Evolutionary conservation across 768 basidiomycete genomes (phyloP).

Genomic region (Pleurotus pulmonarius): DNA sequence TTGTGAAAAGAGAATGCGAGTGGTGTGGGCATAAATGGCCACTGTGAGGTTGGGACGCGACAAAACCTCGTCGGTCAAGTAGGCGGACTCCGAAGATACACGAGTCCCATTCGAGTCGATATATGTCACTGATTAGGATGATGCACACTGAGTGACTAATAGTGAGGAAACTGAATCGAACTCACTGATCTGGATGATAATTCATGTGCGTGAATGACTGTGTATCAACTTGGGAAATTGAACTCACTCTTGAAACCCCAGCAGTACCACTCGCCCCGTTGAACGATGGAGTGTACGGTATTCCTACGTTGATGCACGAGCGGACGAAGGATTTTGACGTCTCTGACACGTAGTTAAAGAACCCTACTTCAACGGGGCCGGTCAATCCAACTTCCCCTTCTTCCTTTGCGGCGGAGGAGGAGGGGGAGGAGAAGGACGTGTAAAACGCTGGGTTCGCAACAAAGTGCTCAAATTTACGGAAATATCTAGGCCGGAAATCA

Average conservation of each 20-base stretch:
- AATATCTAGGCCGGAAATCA: constrained; percentile 42
- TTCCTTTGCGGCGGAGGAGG: not conserved
- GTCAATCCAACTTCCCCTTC: constrained; percentile 37
- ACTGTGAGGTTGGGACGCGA: constrained; percentile 59
- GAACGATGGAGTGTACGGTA: constrained; percentile 52
- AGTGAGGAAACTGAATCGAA: constrained; percentile 29
- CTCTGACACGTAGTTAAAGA: constrained; percentile 42
- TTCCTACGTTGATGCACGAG: constrained; percentile 45
- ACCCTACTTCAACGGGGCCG: constrained; percentile 62
- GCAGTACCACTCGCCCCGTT: constrained; percentile 52
- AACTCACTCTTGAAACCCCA: constrained; percentile 57
- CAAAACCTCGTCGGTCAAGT: constrained; percentile 57
- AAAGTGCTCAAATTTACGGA: constrained; percentile 65
- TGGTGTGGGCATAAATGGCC: constrained; percentile 47
- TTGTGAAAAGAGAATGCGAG: constrained; percentile 46
- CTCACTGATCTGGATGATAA: constrained; percentile 39
- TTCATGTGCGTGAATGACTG: not conserved
- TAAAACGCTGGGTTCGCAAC: constrained; percentile 41
- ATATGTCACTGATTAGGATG: constrained; percentile 52
- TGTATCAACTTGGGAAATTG: not conserved
- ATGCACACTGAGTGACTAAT: not conserved
- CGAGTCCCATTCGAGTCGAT: constrained; percentile 46
- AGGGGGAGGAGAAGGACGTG: not conserved
- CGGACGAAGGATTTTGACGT: constrained; percentile 51
- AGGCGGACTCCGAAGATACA: constrained; percentile 58